A percentile compares a stretch with the other conserved stretches of the same genome.
These are phyloP conservation scores for Salvia hispanica DNA, from an alignment of 257 asterid genomes.

Conservation along the genomic window DNA sequence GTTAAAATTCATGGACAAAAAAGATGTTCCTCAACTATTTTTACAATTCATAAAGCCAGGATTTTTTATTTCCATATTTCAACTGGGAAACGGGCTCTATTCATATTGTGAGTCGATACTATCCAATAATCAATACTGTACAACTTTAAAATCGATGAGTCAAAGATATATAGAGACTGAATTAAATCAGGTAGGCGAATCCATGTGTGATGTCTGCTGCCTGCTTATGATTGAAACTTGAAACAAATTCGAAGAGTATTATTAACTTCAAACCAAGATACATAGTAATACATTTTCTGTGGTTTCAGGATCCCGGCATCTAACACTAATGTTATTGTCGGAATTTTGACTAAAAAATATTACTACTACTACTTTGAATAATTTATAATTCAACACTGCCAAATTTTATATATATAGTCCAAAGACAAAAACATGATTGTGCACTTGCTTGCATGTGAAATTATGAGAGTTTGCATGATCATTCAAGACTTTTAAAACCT, in stretches of 20 bases:
- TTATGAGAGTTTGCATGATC: slow-evolving; percentile 12
- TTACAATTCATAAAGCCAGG: no score
- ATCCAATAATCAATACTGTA: no score
- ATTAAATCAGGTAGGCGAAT: background rate
- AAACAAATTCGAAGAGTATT: background rate
- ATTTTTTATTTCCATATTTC: no score
- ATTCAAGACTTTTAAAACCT: slow-evolving; percentile 2
- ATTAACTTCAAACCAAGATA: background rate
- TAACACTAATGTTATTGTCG: no score
- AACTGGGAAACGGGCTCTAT: background rate
- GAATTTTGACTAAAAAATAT: no score
- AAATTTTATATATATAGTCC: background rate
- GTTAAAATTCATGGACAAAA: no score
- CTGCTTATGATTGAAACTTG: background rate
- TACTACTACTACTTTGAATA: background rate
- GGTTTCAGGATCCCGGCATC: no score
- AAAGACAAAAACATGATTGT: slow-evolving; percentile 29
- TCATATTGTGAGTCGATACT: background rate
- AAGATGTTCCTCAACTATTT: no score
- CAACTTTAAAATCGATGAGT: no score
- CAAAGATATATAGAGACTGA: background rate
- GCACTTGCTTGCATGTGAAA: slow-evolving; percentile 37
- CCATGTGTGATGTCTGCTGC: slow-evolving; percentile 4
- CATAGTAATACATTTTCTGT: background rate
- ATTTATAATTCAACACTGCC: background rate